phyloP scores from a whole-genome alignment of 2,329 filamentous ascomycete genomes.

The Venturia aucupariae region DNA sequence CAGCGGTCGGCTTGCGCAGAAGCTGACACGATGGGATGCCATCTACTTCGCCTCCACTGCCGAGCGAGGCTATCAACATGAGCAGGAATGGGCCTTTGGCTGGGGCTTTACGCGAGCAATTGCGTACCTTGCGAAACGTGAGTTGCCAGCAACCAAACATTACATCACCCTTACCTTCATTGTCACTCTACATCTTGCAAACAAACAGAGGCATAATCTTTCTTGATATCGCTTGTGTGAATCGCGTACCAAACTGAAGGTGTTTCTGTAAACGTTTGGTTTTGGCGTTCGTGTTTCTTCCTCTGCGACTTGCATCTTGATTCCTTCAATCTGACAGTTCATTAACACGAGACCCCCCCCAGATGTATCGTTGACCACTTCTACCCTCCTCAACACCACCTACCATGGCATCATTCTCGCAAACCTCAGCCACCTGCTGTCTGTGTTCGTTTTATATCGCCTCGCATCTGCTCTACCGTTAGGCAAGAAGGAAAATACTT shows the following conservation, averaged over 20 bases:
- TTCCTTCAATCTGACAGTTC: conserved; percentile 14
- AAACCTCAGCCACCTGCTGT: conserved; percentile 65
- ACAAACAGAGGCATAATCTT: background rate
- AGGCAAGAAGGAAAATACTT: conserved; percentile 23
- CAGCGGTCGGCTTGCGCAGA: conserved; percentile 36
- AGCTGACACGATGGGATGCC: conserved; percentile 70
- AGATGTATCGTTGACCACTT: conserved; percentile 14
- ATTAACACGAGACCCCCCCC: conserved; percentile 9
- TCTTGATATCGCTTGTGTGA: background rate
- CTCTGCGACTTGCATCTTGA: conserved; percentile 3
- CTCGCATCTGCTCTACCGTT: conserved; percentile 43
- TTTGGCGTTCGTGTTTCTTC: background rate
- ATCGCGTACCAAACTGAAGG: background rate
- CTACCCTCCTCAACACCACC: conserved; percentile 17
- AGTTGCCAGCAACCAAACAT: conserved; percentile 18
- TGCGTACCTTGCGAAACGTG: conserved; percentile 32
- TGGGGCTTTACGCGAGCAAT: conserved; percentile 43
- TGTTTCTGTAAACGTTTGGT: conserved; percentile 5
- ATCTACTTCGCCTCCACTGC: conserved; percentile 63
- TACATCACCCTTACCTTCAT: background rate
- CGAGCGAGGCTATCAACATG: conserved; percentile 56
- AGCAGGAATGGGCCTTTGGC: conserved; percentile 83
- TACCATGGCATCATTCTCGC: conserved; percentile 54
- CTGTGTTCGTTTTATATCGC: conserved; percentile 61
- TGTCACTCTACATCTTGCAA: background rate